Percentiles rank a stretch among this genome's conserved stretches.
Evolutionary conservation across 352 stramenopile genomes (phyloP).

Genomic region (Phytophthora litchii): DNA sequence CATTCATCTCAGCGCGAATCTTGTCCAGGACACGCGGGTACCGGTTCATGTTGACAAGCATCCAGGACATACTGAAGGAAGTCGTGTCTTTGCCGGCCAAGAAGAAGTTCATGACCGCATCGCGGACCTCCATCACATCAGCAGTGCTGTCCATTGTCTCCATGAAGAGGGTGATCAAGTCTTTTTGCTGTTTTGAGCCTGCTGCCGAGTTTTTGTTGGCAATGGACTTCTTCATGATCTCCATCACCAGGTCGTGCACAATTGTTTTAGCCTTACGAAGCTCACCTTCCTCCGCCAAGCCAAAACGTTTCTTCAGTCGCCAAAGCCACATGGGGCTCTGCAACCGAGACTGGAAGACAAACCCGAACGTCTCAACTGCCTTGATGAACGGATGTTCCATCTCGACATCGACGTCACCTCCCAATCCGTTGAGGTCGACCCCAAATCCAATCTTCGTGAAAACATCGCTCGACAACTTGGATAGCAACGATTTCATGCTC

Average conservation of each 20-base stretch:
- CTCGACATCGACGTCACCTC: slow-evolving; percentile 26
- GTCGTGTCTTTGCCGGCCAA: slow-evolving; percentile 74
- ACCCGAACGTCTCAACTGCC: slow-evolving; percentile 28
- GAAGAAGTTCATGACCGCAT: slow-evolving; percentile 84
- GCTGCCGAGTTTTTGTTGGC: slow-evolving; percentile 16
- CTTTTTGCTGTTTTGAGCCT: slow-evolving; percentile 25
- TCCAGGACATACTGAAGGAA: slow-evolving; percentile 68
- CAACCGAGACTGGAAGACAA: slow-evolving; percentile 30
- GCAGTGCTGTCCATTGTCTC: slow-evolving; percentile 23
- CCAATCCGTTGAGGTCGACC: slow-evolving; percentile 35
- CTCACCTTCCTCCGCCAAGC: slow-evolving; percentile 36
- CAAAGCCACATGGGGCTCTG: slow-evolving; percentile 49
- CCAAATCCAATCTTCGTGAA: slow-evolving; percentile 39
- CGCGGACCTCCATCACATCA: slow-evolving; percentile 45
- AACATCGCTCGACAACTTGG: slow-evolving; percentile 34
- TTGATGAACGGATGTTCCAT: slow-evolving; percentile 38
- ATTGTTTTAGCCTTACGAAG: slow-evolving; percentile 32
- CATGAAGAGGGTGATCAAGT: slow-evolving; percentile 59
- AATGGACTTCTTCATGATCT: slow-evolving; percentile 39
- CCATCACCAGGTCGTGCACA: slow-evolving; percentile 39
- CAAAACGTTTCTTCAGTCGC: slow-evolving; percentile 43
- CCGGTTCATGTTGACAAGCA: slow-evolving; percentile 76
- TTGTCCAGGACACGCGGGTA: slow-evolving; percentile 55
- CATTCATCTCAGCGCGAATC: slow-evolving; percentile 54
- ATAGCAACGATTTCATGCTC: slow-evolving; percentile 36